Percentiles rank a stretch among this genome's conserved stretches.
phyloP scores from a whole-genome alignment of 2,329 filamentous ascomycete species.

The Sclerotinia minor region DNA sequence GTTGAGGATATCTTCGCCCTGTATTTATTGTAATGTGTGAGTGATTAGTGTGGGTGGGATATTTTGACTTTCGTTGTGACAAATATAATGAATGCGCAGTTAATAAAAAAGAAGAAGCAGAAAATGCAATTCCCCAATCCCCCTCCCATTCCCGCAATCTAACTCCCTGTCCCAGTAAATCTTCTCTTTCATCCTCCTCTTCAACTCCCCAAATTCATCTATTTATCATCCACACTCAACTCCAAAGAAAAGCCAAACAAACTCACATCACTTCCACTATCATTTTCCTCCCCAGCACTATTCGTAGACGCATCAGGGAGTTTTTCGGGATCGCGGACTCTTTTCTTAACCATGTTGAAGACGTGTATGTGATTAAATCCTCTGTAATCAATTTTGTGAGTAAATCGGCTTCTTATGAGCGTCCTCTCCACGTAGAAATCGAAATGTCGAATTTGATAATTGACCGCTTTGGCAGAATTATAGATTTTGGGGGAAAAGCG shows the following conservation, averaged over 20 bases:
- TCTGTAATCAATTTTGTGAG: not conserved
- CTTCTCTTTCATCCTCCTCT: too few species aligned
- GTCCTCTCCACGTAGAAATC: not conserved
- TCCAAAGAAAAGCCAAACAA: not conserved
- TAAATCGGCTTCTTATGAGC: not conserved
- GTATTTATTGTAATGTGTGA: not conserved
- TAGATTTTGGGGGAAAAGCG: not conserved
- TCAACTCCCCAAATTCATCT: not conserved
- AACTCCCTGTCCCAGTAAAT: not conserved
- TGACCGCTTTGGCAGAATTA: constrained; percentile 18
- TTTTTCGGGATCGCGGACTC: constrained; percentile 40
- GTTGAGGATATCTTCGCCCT: constrained; percentile 90
- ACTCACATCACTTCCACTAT: constrained; percentile 39
- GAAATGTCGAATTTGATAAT: constrained; percentile 4
- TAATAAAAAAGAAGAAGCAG: constrained; percentile 11
- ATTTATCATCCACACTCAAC: too few species aligned
- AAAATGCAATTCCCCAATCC: not conserved
- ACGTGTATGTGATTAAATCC: not conserved
- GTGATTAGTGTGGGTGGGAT: constrained; percentile 3
- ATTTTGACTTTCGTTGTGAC: accelerated
- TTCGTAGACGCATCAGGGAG: constrained; percentile 38
- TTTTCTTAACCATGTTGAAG: constrained; percentile 42
- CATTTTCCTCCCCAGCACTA: constrained; percentile 32
- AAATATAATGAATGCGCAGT: not conserved
- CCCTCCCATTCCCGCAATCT: too few species aligned